phyloP scores from a whole-genome alignment of 129 eudicot genomes.

The Cynara cardunculus region DNA sequence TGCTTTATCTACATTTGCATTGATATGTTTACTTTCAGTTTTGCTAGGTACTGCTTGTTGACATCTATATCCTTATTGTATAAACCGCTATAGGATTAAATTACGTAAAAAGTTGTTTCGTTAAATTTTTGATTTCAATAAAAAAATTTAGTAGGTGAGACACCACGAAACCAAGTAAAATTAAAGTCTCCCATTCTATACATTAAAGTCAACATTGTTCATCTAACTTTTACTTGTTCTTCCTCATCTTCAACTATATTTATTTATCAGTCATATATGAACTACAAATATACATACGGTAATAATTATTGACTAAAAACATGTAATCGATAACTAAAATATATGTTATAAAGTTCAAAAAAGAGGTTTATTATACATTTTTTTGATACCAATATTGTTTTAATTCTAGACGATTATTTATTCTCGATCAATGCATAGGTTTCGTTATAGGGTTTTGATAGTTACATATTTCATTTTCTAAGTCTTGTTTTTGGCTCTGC shows the following conservation, averaged over 20 bases:
- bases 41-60: neutral
- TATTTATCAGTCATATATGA: neutral
- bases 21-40: neutral
- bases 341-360: neutral
- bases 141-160: neutral
- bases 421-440: neutral
- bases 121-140: no score
- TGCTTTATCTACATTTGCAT: neutral
- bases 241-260: neutral
- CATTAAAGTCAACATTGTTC: slow-evolving; percentile 21
- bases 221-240: neutral
- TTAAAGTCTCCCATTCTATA: neutral
- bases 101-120: neutral
- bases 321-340: neutral
- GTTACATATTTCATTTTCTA: neutral
- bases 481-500: neutral
- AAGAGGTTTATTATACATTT: neutral
- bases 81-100: neutral
- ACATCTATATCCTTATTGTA: neutral
- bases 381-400: no score
- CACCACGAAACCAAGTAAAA: slow-evolving; percentile 8
- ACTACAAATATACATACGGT: neutral
- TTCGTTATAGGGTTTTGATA: neutral
- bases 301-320: neutral
- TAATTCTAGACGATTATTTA: neutral